A percentile compares a stretch with the other conserved stretches of the same genome.
phyloP scores from a whole-genome alignment of 768 basidiomycete species.

The Trametes cinnabarina region DNA sequence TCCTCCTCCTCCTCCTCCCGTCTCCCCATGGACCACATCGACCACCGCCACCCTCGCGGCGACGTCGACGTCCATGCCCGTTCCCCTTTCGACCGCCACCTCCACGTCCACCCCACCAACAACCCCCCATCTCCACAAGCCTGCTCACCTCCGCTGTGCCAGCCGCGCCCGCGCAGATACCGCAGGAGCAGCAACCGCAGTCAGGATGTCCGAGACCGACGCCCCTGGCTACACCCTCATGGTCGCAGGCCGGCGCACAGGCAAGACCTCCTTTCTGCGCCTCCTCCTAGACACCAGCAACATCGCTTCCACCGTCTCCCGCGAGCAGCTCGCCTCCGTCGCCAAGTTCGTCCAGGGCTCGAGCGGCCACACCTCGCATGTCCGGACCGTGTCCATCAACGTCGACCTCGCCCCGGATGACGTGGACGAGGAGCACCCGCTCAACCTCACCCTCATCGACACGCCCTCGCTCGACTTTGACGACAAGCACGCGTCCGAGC shows the following conservation, averaged over 20 bases:
- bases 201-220: conserved; percentile 27
- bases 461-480: conserved; percentile 77
- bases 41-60: conserved; percentile 49
- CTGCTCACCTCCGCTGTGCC: conserved; percentile 28
- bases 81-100: conserved; percentile 26
- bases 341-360: conserved; percentile 80
- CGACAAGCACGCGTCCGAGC: conserved; percentile 63
- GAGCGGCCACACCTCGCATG: conserved; percentile 68
- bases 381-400: conserved; percentile 69
- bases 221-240: conserved; percentile 63
- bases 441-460: conserved; percentile 74
- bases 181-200: no score
- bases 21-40: conserved; percentile 56
- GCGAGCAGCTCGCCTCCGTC: conserved; percentile 76
- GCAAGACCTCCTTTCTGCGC: conserved; percentile 85
- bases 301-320: conserved; percentile 57
- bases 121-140: conserved; percentile 21
- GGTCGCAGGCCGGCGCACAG: conserved; percentile 79
- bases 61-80: conserved; percentile 38
- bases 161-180: conserved; percentile 19
- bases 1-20: conserved; percentile 37
- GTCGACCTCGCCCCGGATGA: conserved; percentile 59
- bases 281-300: conserved; percentile 80
- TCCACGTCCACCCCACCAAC: conserved; percentile 22
- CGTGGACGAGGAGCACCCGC: conserved; percentile 42